Evolutionary conservation across 1,284 basidiomycete genomes (phyloP).

Genomic region (Chalciporus sp.): DNA sequence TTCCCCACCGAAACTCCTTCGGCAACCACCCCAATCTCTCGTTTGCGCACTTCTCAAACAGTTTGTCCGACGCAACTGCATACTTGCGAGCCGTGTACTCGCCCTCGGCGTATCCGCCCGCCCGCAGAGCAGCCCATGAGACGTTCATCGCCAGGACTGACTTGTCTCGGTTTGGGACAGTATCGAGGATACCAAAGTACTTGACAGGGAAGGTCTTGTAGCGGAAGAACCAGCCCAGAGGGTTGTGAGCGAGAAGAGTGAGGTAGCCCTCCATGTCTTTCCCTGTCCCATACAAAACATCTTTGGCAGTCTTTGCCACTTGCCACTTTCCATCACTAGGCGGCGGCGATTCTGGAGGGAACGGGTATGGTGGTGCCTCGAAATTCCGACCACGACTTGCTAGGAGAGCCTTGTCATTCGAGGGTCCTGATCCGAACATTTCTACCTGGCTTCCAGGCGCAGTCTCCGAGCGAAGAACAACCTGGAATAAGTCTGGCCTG

Average conservation of each 20-base stretch:
- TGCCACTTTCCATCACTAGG: slow-evolving; percentile 18
- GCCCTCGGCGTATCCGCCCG: slow-evolving; percentile 14
- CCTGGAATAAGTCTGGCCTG: slow-evolving; percentile 35
- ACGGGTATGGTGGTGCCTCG: slow-evolving; percentile 22
- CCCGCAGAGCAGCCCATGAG: slow-evolving; percentile 22
- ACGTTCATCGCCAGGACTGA: slow-evolving; percentile 17
- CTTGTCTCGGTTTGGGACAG: slow-evolving; percentile 12
- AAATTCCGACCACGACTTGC: slow-evolving; percentile 21
- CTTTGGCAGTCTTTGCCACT: slow-evolving; percentile 10
- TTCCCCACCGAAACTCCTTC: neutral
- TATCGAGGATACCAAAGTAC: slow-evolving; percentile 35
- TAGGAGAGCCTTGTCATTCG: slow-evolving; percentile 6
- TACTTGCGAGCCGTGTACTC: slow-evolving; percentile 18
- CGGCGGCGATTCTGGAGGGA: neutral
- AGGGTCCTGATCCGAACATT: slow-evolving; percentile 23
- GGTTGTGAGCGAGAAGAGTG: neutral
- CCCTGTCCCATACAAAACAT: slow-evolving; percentile 24
- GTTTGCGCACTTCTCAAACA: slow-evolving; percentile 10
- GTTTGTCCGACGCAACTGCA: slow-evolving; percentile 9
- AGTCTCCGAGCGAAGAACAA: slow-evolving; percentile 32
- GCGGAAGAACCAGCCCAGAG: slow-evolving; percentile 23
- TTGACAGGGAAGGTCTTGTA: slow-evolving; percentile 35
- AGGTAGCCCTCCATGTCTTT: slow-evolving; percentile 13
- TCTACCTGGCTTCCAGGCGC: slow-evolving; percentile 25
- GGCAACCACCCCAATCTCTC: slow-evolving; percentile 21